Evolutionary conservation across 768 basidiomycete genomes (phyloP).

Genomic region (Rhizopogon vesiculosus): DNA sequence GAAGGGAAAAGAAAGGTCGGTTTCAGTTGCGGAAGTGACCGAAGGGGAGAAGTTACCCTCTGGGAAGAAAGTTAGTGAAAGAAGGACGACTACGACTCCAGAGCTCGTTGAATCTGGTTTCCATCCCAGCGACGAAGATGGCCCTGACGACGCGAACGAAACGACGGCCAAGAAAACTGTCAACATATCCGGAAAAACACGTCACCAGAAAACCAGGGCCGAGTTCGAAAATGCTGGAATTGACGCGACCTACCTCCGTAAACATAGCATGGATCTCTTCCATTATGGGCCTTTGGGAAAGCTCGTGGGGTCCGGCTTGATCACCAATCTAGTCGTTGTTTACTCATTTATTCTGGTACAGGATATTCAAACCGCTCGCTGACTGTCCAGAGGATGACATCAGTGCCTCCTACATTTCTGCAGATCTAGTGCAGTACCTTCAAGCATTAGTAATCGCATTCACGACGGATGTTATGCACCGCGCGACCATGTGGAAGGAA

Average conservation of each 20-base stretch:
- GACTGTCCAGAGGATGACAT: constrained; percentile 14
- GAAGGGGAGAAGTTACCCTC: neutral
- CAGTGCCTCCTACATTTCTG: constrained; percentile 19
- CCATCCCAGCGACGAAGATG: constrained; percentile 6
- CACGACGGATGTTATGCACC: constrained; percentile 44
- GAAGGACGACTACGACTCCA: neutral
- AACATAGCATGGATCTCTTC: constrained; percentile 39
- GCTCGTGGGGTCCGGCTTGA: constrained; percentile 37
- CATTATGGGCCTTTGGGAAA: constrained; percentile 30
- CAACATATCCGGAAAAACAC: constrained; percentile 32
- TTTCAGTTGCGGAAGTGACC: neutral
- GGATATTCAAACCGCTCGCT: constrained; percentile 24
- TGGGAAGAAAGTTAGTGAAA: constrained; percentile 9
- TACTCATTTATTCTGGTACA: constrained; percentile 9
- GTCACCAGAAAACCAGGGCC: constrained; percentile 38
- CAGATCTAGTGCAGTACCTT: constrained; percentile 42
- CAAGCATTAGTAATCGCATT: constrained; percentile 45
- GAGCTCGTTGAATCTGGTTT: constrained; percentile 6
- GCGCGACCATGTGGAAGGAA: constrained; percentile 50
- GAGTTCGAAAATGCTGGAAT: constrained; percentile 42
- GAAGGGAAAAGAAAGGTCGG: constrained; percentile 1
- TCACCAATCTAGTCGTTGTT: constrained; percentile 18
- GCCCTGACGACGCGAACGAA: constrained; percentile 1
- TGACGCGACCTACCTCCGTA: constrained; percentile 35
- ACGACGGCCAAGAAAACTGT: constrained; percentile 8